Evolutionary conservation across 2,329 filamentous ascomycete genomes (phyloP).

Genomic region (Monilinia vaccinii-corymbosi): DNA sequence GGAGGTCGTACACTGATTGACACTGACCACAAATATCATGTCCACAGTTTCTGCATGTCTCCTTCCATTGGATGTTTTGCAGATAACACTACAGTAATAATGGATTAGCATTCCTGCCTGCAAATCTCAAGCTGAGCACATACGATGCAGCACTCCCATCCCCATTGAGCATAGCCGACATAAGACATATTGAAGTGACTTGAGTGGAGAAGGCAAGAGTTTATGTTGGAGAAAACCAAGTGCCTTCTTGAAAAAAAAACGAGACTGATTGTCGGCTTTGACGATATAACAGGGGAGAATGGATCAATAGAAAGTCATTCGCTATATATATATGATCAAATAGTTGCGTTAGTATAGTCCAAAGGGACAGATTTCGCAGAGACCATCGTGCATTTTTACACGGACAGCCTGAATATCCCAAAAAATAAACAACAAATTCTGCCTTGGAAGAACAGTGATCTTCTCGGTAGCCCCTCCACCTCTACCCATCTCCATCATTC

Average conservation of each 20-base stretch:
- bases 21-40: constrained; percentile 5
- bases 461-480: neutral
- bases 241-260: neutral
- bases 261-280: neutral
- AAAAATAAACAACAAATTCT: neutral
- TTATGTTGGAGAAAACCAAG: neutral
- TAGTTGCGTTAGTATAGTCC: neutral
- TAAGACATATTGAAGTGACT: neutral
- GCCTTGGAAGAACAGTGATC: neutral
- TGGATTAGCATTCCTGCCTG: neutral
- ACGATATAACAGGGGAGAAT: neutral
- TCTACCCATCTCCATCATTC: neutral
- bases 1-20: constrained; percentile 6
- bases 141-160: constrained; percentile 9
- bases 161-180: constrained; percentile 1
- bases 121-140: neutral
- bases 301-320: neutral
- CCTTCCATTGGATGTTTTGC: constrained; percentile 6
- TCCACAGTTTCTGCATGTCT: constrained; percentile 3
- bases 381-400: neutral
- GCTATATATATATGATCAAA: neutral
- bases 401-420: neutral
- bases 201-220: neutral
- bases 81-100: neutral
- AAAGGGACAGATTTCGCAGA: neutral